Evolutionary conservation across 202 grass and related monocot species (phyloP), one percentile per base, ranked within the genome.

Genomic region (Panicum hallii): DNA sequence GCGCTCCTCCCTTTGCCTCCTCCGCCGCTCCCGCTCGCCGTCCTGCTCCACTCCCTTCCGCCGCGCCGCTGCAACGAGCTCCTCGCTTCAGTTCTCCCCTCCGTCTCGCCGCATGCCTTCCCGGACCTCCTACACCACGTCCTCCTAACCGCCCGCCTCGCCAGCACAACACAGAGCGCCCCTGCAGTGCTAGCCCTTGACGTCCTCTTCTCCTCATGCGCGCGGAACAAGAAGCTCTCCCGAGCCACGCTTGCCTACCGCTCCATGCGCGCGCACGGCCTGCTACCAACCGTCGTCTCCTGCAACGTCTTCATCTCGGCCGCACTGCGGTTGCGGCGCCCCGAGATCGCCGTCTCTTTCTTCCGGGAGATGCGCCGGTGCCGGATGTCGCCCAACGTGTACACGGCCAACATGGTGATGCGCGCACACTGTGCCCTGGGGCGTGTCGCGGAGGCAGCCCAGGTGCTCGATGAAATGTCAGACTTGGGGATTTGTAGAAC

Each of bases 271-370:
- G 85, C 80, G 67, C 90, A 95, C 38, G 90, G 92, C 4, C 66
- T 98, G 43, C 87, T 93, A 49, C 92, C 95, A 9, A 84, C 78
- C 1, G 38, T 98, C 71, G 58, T 76, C 70, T 93, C 92, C 61
- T 98, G 95, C 77, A 98, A 98, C 74, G 85, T 88, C 11, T 95
- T 98, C 88, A 55, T 98, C 47, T 90, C 90, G 53, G 87, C 89
- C 12, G 67, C 87, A 50, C 64, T 94, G 34, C 5, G 61, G 73
- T 79, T 92, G 55, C 72, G 43, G 60, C 92, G 94, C 70, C 72
- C 88, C 7, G 92, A 94, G 55, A 89, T 97, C 43, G 82, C 87
- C 2, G 11, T 97, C 34, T 79, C 86, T n/a, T 97, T 98, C 89
- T 94, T 95, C 69, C 77, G 87, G 45, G 92, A 98, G 89, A 94